These are phyloP conservation scores for Conidiobolus incongruus DNA, from an alignment of 371 early-diverging fungal species.

Conservation along the genomic window DNA sequence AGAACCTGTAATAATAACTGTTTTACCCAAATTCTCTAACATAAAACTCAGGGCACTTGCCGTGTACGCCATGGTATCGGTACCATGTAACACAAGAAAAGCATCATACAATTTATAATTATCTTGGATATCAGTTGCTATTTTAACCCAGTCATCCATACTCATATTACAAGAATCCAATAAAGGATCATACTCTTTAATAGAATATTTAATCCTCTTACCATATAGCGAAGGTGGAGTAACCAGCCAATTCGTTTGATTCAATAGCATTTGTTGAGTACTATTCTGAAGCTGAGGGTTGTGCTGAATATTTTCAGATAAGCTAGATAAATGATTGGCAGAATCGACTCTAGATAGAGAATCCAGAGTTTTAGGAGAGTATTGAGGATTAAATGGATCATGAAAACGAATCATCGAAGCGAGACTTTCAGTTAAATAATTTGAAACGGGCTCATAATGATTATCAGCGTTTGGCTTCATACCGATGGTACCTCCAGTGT, in stretches of 20 bases:
- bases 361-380: no score
- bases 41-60: slow-evolving; percentile 88
- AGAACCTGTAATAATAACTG: slow-evolving; percentile 93
- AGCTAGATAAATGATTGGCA: no score
- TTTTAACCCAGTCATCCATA: slow-evolving; percentile 85
- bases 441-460: slow-evolving; percentile 57
- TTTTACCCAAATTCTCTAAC: slow-evolving; percentile 86
- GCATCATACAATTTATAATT: slow-evolving; percentile 83
- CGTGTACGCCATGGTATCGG: slow-evolving; percentile 89
- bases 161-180: slow-evolving; percentile 90
- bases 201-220: slow-evolving; percentile 69
- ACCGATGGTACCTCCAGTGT: slow-evolving; percentile 92
- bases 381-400: no score
- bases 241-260: no score
- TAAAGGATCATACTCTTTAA: slow-evolving; percentile 82
- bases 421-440: slow-evolving; percentile 54
- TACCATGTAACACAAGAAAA: slow-evolving; percentile 84
- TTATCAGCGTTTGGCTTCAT: slow-evolving; percentile 57
- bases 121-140: slow-evolving; percentile 84
- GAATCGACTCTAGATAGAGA: no score
- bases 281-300: no score
- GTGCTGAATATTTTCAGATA: no score
- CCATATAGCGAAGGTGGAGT: slow-evolving; percentile 80
- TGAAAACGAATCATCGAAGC: slow-evolving; percentile 65
- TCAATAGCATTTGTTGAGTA: no score